Percentiles rank a stretch among this genome's conserved stretches.
Evolutionary conservation across 1,139 yeast species (phyloP).

Genomic region (Torulaspora pretoriensis): DNA sequence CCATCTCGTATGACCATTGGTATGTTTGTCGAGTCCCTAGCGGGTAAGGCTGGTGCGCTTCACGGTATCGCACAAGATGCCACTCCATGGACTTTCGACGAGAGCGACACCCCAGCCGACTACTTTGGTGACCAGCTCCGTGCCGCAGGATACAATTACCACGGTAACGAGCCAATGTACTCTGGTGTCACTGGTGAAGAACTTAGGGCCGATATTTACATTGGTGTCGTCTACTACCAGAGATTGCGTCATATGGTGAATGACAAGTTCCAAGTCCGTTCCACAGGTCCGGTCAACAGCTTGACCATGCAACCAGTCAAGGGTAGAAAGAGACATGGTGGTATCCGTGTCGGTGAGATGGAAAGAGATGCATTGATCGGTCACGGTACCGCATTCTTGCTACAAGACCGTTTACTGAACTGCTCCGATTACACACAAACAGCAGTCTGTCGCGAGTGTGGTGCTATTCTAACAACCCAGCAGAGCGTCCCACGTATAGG

Average conservation of each 20-base stretch:
- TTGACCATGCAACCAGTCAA: constrained; percentile 99
- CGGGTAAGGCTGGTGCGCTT: constrained; percentile 97
- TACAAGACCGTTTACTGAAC: constrained; percentile 92
- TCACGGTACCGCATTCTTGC: constrained; percentile 94
- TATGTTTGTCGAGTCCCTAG: constrained; percentile 96
- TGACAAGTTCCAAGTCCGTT: constrained; percentile 98
- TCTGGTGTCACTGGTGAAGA: constrained; percentile 99
- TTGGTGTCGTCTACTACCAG: constrained; percentile 96
- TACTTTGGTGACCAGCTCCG: constrained; percentile 89
- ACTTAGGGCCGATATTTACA: constrained; percentile 87
- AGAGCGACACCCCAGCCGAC: constrained; percentile 93
- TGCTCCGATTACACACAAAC: constrained; percentile 96
- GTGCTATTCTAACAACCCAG: constrained; percentile 85
- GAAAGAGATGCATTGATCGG: constrained; percentile 99
- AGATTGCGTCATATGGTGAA: constrained; percentile 99
- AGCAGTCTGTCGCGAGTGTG: constrained; percentile 86
- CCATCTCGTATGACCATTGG: constrained; percentile 99
- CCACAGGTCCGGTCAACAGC: constrained; percentile 96
- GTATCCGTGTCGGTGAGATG: constrained; percentile 99
- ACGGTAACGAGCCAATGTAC: constrained; percentile 98
- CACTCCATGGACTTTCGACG: constrained; percentile 94
- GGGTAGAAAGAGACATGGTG: constrained; percentile 98
- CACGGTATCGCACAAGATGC: constrained; percentile 98
- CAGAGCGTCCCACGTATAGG: constrained; percentile 90
- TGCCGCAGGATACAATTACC: constrained; percentile 90